Percentiles rank a stretch among this genome's conserved stretches.
These are phyloP conservation scores for Colletotrichum endophyticum DNA, from an alignment of 2,329 filamentous ascomycete species.

Conservation along the genomic window DNA sequence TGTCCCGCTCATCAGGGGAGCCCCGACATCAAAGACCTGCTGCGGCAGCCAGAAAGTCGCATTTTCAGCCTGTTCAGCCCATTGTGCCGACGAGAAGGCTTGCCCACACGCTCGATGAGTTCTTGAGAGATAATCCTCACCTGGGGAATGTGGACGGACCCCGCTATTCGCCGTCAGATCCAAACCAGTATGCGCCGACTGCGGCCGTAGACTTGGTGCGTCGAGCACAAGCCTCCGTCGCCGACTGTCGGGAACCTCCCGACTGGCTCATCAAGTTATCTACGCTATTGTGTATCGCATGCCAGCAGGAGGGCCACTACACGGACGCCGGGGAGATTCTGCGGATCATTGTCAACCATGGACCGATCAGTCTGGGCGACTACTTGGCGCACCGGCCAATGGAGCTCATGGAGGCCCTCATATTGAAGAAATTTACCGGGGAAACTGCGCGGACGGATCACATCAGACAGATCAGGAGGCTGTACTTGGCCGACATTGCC, in stretches of 20 bases:
- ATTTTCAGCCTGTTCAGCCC: not conserved
- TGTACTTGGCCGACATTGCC: conserved; percentile 1
- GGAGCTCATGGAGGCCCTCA: not conserved
- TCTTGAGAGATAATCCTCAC: not conserved
- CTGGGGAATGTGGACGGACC: not conserved
- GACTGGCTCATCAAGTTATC: conserved; percentile 13
- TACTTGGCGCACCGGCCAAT: not conserved
- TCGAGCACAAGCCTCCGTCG: conserved; percentile 1
- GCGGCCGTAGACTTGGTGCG: conserved; percentile 7
- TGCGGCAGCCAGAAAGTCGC: not conserved
- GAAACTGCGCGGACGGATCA: not conserved
- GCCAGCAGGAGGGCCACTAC: conserved; percentile 2
- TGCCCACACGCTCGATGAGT: not conserved
- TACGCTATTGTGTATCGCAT: conserved; percentile 6
- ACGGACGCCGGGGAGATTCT: conserved; percentile 8
- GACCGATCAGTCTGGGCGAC: not conserved
- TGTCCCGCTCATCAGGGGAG: not conserved
- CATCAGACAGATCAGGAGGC: not conserved
- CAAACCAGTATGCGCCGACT: not conserved
- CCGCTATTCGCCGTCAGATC: not conserved
- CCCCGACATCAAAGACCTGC: not conserved
- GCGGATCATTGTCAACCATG: not conserved
- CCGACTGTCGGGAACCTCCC: not conserved
- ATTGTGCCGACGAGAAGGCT: not conserved
- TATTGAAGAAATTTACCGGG: not conserved